Percentiles rank a stretch among this genome's conserved stretches.
Conservation (phyloP, 352 stramenopile species). For the Pythium sp. region DNA sequence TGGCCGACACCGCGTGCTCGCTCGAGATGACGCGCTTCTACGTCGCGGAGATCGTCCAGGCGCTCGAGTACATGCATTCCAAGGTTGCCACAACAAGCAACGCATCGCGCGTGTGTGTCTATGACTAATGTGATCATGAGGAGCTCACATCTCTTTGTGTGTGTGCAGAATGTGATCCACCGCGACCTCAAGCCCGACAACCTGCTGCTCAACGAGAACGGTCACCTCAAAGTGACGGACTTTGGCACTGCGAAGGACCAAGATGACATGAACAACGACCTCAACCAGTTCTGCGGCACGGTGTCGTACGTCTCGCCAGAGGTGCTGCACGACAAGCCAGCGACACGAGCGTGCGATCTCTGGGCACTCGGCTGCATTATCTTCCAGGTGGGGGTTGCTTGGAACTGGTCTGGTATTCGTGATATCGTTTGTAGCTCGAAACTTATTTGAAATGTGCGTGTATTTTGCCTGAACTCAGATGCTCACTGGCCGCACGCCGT, state of each 20-base stretch:
- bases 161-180: constrained; percentile 90
- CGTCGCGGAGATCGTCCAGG: constrained; percentile 90
- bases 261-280: constrained; percentile 52
- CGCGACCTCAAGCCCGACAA: constrained; percentile 95
- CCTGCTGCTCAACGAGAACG: constrained; percentile 72
- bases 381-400: constrained; percentile 47
- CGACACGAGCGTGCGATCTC: constrained; percentile 78
- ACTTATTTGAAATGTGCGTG: neutral
- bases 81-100: constrained; percentile 39
- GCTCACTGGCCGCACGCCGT: constrained; percentile 78
- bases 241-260: constrained; percentile 88
- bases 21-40: constrained; percentile 89
- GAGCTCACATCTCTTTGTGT: constrained; percentile 5
- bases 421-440: neutral
- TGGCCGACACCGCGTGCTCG: constrained; percentile 63
- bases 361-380: constrained; percentile 92
- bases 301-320: constrained; percentile 91
- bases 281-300: constrained; percentile 86
- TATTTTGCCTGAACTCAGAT: constrained; percentile 37
- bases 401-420: no score
- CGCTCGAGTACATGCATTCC: constrained; percentile 94
- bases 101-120: neutral
- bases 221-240: constrained; percentile 89
- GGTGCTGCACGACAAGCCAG: constrained; percentile 83
- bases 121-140: neutral